phyloP scores from a whole-genome alignment of 2,329 filamentous ascomycete species.

The Aschersonia sp. region DNA sequence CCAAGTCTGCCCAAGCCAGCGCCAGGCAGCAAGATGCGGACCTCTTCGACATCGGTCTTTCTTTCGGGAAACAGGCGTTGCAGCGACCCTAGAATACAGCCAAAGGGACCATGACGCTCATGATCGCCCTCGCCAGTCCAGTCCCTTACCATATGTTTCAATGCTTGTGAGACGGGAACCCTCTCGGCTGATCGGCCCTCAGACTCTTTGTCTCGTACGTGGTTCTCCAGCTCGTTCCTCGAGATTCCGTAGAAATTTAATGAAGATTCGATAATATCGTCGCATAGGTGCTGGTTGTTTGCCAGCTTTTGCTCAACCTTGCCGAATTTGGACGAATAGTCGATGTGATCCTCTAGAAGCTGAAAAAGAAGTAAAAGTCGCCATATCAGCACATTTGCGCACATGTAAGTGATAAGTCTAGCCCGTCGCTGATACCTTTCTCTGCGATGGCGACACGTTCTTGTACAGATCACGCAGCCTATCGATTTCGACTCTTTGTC shows the following conservation, averaged over 20 bases:
- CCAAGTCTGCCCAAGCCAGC: slow-evolving; percentile 37
- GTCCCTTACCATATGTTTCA: slow-evolving; percentile 44
- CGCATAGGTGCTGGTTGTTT: slow-evolving; percentile 29
- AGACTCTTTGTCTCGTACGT: slow-evolving; percentile 21
- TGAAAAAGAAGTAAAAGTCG: slow-evolving; percentile 7
- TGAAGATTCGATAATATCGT: slow-evolving; percentile 27
- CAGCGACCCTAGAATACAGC: slow-evolving; percentile 20
- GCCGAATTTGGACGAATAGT: slow-evolving; percentile 40
- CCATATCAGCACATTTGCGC: neutral
- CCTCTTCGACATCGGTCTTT: neutral
- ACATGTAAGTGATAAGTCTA: neutral
- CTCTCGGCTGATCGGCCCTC: slow-evolving; percentile 26
- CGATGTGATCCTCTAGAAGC: slow-evolving; percentile 39
- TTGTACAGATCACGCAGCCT: slow-evolving; percentile 21
- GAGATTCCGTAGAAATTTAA: slow-evolving; percentile 31
- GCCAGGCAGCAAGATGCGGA: slow-evolving; percentile 34
- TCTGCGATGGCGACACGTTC: slow-evolving; percentile 18
- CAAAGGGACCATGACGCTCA: slow-evolving; percentile 29
- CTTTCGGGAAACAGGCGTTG: slow-evolving; percentile 15
- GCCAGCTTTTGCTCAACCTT: slow-evolving; percentile 25
- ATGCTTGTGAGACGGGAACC: slow-evolving; percentile 32
- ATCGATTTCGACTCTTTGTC: slow-evolving; percentile 20
- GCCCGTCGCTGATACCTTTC: slow-evolving; percentile 9
- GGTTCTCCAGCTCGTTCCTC: slow-evolving; percentile 27
- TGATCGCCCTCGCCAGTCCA: slow-evolving; percentile 33